Conservation (phyloP, 176 grass and related monocot species). For the Bothriochloa decipiens region DNA sequence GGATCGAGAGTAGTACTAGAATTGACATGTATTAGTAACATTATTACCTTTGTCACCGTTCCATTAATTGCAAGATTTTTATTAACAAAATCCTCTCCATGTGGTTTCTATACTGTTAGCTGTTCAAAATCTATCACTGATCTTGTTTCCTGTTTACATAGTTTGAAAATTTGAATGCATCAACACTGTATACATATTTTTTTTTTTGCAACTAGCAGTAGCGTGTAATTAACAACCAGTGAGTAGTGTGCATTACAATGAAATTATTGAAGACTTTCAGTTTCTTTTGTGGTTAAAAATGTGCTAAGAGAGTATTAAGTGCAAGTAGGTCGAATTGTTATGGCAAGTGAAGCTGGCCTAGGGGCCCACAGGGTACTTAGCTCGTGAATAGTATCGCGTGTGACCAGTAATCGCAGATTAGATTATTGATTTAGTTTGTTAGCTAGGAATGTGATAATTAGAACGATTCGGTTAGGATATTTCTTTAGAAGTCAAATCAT, state of each 20-base stretch:
- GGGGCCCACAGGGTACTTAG: no score
- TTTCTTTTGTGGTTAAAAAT: not conserved
- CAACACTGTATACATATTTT: not conserved
- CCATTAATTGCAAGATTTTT: conserved; percentile 61
- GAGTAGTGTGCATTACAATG: not conserved
- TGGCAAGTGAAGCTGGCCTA: no score
- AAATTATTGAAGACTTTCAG: not conserved
- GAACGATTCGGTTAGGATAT: no score
- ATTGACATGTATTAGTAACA: conserved; percentile 58
- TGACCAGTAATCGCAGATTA: no score
- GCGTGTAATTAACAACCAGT: not conserved
- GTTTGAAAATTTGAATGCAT: not conserved
- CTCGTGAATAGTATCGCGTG: no score
- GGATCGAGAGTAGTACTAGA: conserved; percentile 33
- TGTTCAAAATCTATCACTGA: not conserved
- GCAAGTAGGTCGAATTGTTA: not conserved
- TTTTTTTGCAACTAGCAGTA: not conserved
- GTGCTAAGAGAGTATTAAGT: not conserved
- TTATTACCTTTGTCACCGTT: conserved; percentile 52
- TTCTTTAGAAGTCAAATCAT: no score
- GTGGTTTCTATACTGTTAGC: not conserved
- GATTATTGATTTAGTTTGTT: no score
- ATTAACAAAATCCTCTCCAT: not conserved
- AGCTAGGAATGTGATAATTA: no score
- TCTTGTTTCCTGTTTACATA: not conserved